Base-by-base conservation (phyloP, 306 rosid genomes). In the Geum urbanum region DNA sequence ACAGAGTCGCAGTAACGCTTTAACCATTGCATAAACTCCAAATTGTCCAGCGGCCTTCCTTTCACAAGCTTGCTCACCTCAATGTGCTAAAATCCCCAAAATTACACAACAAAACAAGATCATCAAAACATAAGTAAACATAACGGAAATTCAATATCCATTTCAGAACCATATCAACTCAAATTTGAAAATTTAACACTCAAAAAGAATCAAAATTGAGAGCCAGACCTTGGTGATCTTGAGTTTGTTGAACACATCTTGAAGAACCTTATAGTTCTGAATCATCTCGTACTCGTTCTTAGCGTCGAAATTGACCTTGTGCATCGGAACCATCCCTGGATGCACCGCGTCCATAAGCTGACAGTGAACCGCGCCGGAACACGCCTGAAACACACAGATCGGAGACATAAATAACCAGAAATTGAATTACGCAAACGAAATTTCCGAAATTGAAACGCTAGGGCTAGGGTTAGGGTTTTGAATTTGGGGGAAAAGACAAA, bases 1-100 rank as follows among this genome's bases (percentile, higher is more conserved):
- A 86, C 82, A 0, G 99, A 88, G 77, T 94, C 99, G 37, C 96
- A 91, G 86, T 91, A 94, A 43, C 92, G 68, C 76, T 94, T 94
- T 97, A 94, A 77, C 99, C 99, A 94, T 60, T 91, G 99, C 95
- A 91, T 94, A 82, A 94, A 89, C 79, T 94, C 99, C 78, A 94
- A 66, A 77, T 94, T 94, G 74, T 94, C 97, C 47, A 94, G 84
- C 5, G 99, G 95, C 70, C 97, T 86, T 66, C 99, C 99, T 60
- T 94, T 94, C 59, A 91, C 92, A 6, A 94, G 91, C 87, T 89
- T 94, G 80, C 60, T 91, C 67, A 94, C 99, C 81, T 94, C 97
- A 37, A 94, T 88, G 65, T 94, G 83, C 97, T 94, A 70, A 35
- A 73, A 69, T 0, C 8, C 9, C 64, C 18, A 46, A 40, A 9